These are phyloP conservation scores for Phyllachora maydis DNA, from an alignment of 2,329 filamentous ascomycete genomes.

Conservation along the genomic window DNA sequence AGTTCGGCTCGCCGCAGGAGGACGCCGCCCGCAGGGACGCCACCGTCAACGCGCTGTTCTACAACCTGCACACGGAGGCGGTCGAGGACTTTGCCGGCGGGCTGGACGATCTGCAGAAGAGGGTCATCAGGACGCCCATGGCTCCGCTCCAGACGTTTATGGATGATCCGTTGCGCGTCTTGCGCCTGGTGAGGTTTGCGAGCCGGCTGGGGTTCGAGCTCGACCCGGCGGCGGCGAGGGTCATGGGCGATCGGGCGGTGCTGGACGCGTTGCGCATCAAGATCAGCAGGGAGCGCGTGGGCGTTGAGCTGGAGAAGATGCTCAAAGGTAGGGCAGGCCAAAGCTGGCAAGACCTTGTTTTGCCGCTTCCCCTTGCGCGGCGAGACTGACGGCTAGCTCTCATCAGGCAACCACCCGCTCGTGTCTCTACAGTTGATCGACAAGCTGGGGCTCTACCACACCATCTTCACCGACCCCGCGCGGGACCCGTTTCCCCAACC, in stretches of 20 bases:
- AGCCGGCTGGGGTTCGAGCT: slow-evolving; percentile 68
- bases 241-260: slow-evolving; percentile 66
- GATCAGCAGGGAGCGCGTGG: slow-evolving; percentile 80
- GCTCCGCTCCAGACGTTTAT: slow-evolving; percentile 83
- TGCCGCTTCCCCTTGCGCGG: not conserved
- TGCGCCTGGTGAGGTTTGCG: slow-evolving; percentile 77
- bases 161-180: slow-evolving; percentile 75
- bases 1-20: slow-evolving; percentile 81
- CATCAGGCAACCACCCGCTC: slow-evolving; percentile 32
- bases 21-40: slow-evolving; percentile 81
- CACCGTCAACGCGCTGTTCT: slow-evolving; percentile 90
- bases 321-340: slow-evolving; percentile 47
- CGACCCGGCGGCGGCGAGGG: slow-evolving; percentile 42
- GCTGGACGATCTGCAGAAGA: slow-evolving; percentile 48
- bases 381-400: slow-evolving; percentile 2
- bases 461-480: slow-evolving; percentile 52
- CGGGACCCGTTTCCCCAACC: slow-evolving; percentile 29
- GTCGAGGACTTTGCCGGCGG: slow-evolving; percentile 81
- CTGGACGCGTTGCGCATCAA: slow-evolving; percentile 62
- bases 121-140: slow-evolving; percentile 66
- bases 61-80: slow-evolving; percentile 60
- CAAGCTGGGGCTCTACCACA: slow-evolving; percentile 44
- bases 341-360: not conserved
- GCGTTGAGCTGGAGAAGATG: slow-evolving; percentile 81
- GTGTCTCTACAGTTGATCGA: slow-evolving; percentile 45